Evolutionary conservation across 306 rosid species (phyloP).

Genomic region (Astragalus membranaceus): DNA sequence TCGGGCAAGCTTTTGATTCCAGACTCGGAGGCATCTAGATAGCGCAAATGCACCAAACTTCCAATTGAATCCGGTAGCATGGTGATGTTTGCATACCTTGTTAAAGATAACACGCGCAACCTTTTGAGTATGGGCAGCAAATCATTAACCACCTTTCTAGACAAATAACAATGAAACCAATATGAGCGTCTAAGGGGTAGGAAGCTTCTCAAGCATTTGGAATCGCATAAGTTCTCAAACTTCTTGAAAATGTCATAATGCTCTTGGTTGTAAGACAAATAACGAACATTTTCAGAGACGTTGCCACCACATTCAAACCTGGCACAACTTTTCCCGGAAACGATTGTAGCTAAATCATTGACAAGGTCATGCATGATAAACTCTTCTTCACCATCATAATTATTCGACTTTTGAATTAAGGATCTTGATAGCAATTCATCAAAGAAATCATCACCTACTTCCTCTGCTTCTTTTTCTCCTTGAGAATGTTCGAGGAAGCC

Average conservation of each 20-base stretch:
- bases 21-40: not conserved
- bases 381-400: no score
- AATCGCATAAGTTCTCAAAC: not conserved
- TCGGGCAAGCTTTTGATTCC: not conserved
- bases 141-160: not conserved
- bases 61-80: not conserved
- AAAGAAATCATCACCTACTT: conserved; percentile 6
- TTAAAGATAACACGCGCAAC: not conserved
- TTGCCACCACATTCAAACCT: no score
- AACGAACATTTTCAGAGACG: no score
- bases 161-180: not conserved
- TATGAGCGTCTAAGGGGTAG: not conserved
- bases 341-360: no score
- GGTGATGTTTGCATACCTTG: not conserved
- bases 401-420: not conserved
- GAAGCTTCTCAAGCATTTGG: not conserved
- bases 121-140: not conserved
- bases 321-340: no score
- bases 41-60: not conserved
- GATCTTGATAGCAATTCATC: not conserved
- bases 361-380: no score
- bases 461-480: not conserved
- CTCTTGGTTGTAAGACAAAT: no score
- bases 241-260: no score
- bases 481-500: not conserved